Base-by-base conservation (phyloP, 108 stramenopile species). In the Heterococcus sp. region DNA sequence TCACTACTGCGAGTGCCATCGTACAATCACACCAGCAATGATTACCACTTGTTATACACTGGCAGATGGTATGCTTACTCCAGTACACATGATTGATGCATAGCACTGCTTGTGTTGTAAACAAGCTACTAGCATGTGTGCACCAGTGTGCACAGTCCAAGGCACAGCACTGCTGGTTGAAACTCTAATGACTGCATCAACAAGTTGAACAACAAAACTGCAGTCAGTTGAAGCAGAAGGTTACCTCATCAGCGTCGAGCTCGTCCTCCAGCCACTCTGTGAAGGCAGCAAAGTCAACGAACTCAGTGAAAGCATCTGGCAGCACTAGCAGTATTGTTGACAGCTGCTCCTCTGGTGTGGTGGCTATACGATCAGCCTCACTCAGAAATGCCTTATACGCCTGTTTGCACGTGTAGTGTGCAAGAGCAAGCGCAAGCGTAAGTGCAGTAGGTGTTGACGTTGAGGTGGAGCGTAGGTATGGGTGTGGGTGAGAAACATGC, bases 181-280 rank as follows among this genome's bases (percentile, higher is more conserved):
- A n/a, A n/a, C n/a, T n/a, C n/a, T n/a, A n/a, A n/a, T n/a, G n/a
- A n/a, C n/a, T n/a, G n/a, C n/a, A n/a, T n/a, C n/a, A n/a, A n/a
- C n/a, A n/a, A n/a, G n/a, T n/a, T n/a, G n/a, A n/a, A n/a, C n/a
- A n/a, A n/a, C n/a, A n/a, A n/a, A n/a, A n/a, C n/a, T n/a, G n/a
- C n/a, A n/a, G n/a, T n/a, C n/a, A n/a, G n/a, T n/a, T n/a, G n/a
- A n/a, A n/a, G n/a, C n/a, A n/a, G n/a, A n/a, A n/a, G n/a, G n/a
- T 66, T 1, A 77, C 76, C 76, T 77, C 69, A 11, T 78, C 76
- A 21, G 36, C 26, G 1, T 78, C 76, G 2, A 78, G 38, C n/a
- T 38, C 69, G 26, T 78, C 76, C 40, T 78, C 76, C 21, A 78
- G 69, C 76, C 76, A 70, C 3, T 32, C 46, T 46, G 65, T 38